phyloP scores from a whole-genome alignment of 148 eudicot genomes.

The Pouteria glomerata region DNA sequence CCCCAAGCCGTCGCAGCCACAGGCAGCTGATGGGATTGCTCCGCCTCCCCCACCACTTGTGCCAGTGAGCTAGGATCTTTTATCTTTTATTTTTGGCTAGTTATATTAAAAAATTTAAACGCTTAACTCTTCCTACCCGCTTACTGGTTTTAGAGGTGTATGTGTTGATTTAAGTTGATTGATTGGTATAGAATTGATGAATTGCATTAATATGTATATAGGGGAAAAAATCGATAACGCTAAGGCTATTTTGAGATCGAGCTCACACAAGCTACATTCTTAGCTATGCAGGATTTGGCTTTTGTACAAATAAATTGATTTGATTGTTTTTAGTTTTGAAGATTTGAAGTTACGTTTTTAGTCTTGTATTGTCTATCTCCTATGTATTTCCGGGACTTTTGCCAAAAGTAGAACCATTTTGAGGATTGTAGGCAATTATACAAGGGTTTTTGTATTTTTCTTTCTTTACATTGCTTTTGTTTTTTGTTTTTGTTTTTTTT shows the following conservation, averaged over 20 bases:
- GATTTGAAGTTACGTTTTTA: background rate
- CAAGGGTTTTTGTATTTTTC: background rate
- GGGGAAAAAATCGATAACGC: background rate
- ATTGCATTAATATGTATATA: background rate
- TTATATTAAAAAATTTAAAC: background rate
- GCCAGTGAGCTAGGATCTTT: slow-evolving; percentile 21
- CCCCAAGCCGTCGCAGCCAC: background rate
- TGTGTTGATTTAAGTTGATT: background rate
- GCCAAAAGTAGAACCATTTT: background rate
- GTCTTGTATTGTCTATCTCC: background rate
- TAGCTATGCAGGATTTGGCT: background rate
- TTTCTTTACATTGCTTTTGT: background rate
- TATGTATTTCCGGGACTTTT: background rate
- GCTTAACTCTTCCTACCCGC: background rate
- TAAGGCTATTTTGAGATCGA: background rate
- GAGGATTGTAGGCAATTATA: background rate
- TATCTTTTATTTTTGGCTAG: background rate
- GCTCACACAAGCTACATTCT: background rate
- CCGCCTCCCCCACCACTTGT: slow-evolving; percentile 17
- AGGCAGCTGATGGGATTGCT: slow-evolving; percentile 14
- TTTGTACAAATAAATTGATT: background rate
- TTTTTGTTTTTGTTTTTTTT: no score
- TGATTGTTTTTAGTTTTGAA: background rate
- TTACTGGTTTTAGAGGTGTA: background rate
- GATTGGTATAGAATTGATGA: background rate